A percentile compares a stretch with the other conserved stretches of the same genome.
These are phyloP conservation scores for Pichiaceae sp. DNA, from an alignment of 1,139 yeast genomes.

Conservation along the genomic window DNA sequence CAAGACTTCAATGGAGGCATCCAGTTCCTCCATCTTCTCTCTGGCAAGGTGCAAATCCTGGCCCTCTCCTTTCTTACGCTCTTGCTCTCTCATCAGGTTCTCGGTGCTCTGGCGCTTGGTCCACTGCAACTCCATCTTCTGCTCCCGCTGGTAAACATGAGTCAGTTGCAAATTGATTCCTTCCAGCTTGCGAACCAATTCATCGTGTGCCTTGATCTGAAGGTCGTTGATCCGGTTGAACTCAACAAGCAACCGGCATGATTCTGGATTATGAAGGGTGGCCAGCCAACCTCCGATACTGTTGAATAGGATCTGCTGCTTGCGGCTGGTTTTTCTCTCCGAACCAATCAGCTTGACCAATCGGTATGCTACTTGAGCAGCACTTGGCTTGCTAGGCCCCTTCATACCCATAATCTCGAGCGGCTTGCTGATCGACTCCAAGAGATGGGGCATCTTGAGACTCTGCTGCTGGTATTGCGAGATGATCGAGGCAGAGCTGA, in stretches of 20 bases:
- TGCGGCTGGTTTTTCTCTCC: constrained; percentile 28
- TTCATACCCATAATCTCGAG: constrained; percentile 17
- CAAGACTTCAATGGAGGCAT: constrained; percentile 40
- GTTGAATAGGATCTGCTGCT: constrained; percentile 29
- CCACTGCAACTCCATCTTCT: constrained; percentile 32
- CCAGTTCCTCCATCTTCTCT: constrained; percentile 44
- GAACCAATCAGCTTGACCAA: constrained; percentile 28
- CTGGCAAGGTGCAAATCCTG: constrained; percentile 31
- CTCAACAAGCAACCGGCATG: constrained; percentile 32
- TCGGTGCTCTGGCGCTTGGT: constrained; percentile 28
- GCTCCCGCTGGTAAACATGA: constrained; percentile 44
- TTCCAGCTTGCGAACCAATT: constrained; percentile 32
- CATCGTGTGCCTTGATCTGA: constrained; percentile 27
- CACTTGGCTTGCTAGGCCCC: constrained; percentile 17
- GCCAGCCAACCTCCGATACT: constrained; percentile 36
- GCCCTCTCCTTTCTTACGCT: constrained; percentile 38
- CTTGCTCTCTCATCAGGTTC: constrained; percentile 31
- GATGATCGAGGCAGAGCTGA: constrained; percentile 12
- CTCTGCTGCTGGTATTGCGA: constrained; percentile 11
- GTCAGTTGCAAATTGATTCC: constrained; percentile 33
- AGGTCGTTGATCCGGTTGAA: constrained; percentile 30
- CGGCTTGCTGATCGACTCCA: constrained; percentile 15
- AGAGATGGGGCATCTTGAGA: constrained; percentile 8
- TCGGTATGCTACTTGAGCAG: constrained; percentile 19
- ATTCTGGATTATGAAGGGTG: constrained; percentile 32